These are phyloP conservation scores for Cercophora samala DNA, from an alignment of 495 filamentous ascomycete genomes.

Conservation along the genomic window DNA sequence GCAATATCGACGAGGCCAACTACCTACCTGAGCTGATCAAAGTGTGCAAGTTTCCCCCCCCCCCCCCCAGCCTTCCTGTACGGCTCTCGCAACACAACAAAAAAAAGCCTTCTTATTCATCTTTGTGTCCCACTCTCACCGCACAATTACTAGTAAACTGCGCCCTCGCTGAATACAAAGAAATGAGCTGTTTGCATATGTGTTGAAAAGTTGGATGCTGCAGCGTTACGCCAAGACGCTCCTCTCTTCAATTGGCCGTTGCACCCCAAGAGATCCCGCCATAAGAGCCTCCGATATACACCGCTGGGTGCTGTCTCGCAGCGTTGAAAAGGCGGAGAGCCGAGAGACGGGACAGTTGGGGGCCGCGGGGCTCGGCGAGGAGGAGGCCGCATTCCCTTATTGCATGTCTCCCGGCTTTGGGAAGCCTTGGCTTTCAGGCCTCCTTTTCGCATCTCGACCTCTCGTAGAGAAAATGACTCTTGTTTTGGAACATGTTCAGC, in stretches of 20 bases:
- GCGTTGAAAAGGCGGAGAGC: conserved; percentile 1
- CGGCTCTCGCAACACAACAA: too few relatives aligned
- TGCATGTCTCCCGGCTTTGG: neutral
- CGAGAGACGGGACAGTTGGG: neutral
- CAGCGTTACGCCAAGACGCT: neutral
- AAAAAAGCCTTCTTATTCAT: neutral
- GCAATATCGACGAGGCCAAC: neutral
- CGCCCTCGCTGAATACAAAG: neutral
- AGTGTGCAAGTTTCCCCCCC: too few relatives aligned
- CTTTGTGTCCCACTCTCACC: neutral
- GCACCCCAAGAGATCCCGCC: neutral
- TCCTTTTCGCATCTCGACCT: neutral
- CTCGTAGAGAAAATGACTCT: neutral
- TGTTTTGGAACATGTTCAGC: neutral
- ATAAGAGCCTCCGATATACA: neutral
- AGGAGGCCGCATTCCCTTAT: neutral
- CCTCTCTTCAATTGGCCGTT: neutral
- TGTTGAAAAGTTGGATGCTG: neutral
- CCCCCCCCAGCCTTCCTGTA: neutral
- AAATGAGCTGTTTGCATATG: neutral
- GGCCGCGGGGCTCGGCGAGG: neutral
- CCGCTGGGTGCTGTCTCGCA: neutral
- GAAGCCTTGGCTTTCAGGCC: neutral
- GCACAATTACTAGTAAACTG: neutral
- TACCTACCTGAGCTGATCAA: neutral